Conservation (phyloP, 1,139 yeast genomes). For the Petasospora rhodanensis region DNA sequence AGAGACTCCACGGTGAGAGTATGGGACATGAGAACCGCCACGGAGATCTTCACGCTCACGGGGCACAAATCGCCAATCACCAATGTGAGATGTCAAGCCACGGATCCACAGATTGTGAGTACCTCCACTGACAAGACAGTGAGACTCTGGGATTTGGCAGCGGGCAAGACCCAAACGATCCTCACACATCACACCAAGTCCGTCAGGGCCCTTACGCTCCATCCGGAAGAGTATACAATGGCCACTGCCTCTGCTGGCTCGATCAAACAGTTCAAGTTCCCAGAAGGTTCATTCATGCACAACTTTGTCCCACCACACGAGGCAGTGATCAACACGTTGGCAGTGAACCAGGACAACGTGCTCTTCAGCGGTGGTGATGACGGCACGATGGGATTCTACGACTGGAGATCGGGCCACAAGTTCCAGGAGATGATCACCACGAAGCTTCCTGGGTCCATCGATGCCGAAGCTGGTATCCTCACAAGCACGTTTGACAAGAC, state of each 20-base stretch:
- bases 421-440: constrained; percentile 52
- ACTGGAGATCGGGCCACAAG: constrained; percentile 66
- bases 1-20: constrained; percentile 81
- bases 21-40: constrained; percentile 89
- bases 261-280: constrained; percentile 78
- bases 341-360: constrained; percentile 63
- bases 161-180: constrained; percentile 54
- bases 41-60: constrained; percentile 67
- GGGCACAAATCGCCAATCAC: constrained; percentile 83
- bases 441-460: constrained; percentile 66
- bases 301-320: constrained; percentile 43
- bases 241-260: constrained; percentile 79
- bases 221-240: constrained; percentile 71
- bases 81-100: constrained; percentile 58
- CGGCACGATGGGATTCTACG: constrained; percentile 74
- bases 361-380: constrained; percentile 82
- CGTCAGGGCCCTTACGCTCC: constrained; percentile 67
- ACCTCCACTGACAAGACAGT: constrained; percentile 84
- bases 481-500: constrained; percentile 74
- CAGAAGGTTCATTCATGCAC: constrained; percentile 68
- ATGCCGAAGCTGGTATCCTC: constrained; percentile 63
- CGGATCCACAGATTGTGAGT: constrained; percentile 82
- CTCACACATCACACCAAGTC: constrained; percentile 84
- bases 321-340: constrained; percentile 63
- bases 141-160: constrained; percentile 76